phyloP scores from a whole-genome alignment of 768 basidiomycete species.

The Kwoniella sp. region DNA sequence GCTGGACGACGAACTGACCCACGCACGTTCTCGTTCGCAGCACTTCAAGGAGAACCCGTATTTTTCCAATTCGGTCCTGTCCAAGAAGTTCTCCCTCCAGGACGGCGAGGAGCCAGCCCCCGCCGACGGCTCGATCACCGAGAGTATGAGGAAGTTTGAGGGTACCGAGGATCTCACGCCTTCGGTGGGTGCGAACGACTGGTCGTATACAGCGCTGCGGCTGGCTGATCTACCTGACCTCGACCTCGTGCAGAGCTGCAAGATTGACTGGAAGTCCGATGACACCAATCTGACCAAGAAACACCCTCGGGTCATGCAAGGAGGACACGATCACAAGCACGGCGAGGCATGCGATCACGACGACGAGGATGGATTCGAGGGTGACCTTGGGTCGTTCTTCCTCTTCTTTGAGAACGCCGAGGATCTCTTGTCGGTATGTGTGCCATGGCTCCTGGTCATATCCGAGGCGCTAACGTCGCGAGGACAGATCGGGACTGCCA shows the following conservation, averaged over 20 bases:
- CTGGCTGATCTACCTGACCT: background rate
- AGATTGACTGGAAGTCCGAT: constrained; percentile 47
- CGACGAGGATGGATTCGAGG: constrained; percentile 34
- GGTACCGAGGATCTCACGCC: constrained; percentile 23
- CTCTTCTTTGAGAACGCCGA: constrained; percentile 34
- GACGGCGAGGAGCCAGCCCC: constrained; percentile 16
- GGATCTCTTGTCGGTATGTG: constrained; percentile 35
- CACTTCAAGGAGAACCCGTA: constrained; percentile 50
- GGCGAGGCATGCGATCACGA: constrained; percentile 11
- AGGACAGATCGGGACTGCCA: constrained; percentile 36
- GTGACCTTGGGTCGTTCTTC: constrained; percentile 49
- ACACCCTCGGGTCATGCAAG: constrained; percentile 28
- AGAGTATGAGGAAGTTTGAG: constrained; percentile 33
- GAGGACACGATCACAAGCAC: constrained; percentile 10
- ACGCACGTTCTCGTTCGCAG: no score
- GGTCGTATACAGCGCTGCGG: background rate
- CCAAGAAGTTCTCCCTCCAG: constrained; percentile 38
- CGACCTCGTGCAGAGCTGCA: background rate
- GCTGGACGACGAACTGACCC: no score
- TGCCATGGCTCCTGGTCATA: background rate
- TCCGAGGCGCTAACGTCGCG: background rate
- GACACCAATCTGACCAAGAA: constrained; percentile 36
- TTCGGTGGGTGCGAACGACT: constrained; percentile 12
- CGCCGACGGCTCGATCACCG: constrained; percentile 25
- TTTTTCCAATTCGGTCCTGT: constrained; percentile 44